These are phyloP conservation scores for Cardamine occulta DNA, from an alignment of 345 rosid genomes.

Conservation along the genomic window DNA sequence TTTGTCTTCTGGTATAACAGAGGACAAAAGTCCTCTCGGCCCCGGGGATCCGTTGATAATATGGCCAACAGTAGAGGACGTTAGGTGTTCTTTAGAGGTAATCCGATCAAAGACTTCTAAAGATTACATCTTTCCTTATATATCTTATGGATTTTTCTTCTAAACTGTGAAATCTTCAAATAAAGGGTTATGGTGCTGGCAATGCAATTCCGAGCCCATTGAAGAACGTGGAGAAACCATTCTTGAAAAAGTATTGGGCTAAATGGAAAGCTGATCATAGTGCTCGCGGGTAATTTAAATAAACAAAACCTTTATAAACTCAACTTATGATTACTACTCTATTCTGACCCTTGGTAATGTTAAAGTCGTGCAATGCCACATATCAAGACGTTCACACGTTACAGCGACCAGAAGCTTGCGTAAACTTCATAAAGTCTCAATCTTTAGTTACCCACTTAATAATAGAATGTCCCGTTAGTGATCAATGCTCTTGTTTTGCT, in stretches of 20 bases:
- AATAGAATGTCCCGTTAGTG: conserved; percentile 14
- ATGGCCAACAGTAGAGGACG: conserved; percentile 96
- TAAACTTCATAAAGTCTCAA: conserved; percentile 48
- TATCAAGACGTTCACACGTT: conserved; percentile 89
- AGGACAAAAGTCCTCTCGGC: conserved; percentile 80
- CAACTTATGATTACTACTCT: conserved; percentile 1
- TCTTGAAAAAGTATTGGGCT: conserved; percentile 86
- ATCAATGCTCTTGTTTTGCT: conserved; percentile 24
- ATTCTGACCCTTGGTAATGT: conserved; percentile 31
- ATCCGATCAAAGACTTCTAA: conserved; percentile 21
- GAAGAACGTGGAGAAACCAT: conserved; percentile 84
- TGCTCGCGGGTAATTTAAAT: conserved; percentile 63
- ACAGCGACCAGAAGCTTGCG: conserved; percentile 83
- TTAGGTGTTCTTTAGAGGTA: conserved; percentile 95
- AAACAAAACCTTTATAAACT: background rate
- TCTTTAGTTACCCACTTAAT: background rate
- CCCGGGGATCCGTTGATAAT: conserved; percentile 74
- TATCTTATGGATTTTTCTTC: conserved; percentile 27
- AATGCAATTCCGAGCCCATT: conserved; percentile 86
- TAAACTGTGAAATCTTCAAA: conserved; percentile 30
- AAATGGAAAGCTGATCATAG: conserved; percentile 87
- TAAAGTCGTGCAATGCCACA: conserved; percentile 94
- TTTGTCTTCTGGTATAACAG: conserved; percentile 78
- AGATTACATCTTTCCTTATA: conserved; percentile 3
- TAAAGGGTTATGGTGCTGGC: conserved; percentile 93